Percentiles rank a stretch among this genome's conserved stretches.
These are phyloP conservation scores for Rubia yunnanensis DNA, from an alignment of 257 asterid genomes.

Conservation along the genomic window DNA sequence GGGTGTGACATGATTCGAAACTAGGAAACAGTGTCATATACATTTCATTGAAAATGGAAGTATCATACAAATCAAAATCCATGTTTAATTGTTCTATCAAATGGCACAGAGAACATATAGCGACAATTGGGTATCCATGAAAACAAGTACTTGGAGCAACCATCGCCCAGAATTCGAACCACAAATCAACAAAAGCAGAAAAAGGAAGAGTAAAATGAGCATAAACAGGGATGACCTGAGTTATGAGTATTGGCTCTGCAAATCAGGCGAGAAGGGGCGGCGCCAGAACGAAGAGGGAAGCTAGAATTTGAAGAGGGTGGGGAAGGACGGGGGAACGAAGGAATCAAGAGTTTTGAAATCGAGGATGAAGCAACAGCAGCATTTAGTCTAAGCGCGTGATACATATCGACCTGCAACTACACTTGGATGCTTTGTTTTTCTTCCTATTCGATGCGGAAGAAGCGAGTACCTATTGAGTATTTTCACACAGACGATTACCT, in stretches of 20 bases:
- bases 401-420: too few species aligned
- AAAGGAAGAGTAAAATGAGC: neutral
- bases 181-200: constrained; percentile 6
- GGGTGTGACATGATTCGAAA: neutral
- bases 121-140: neutral
- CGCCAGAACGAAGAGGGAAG: constrained; percentile 4
- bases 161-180: too few species aligned
- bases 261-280: constrained; percentile 12
- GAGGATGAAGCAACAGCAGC: neutral
- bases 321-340: constrained; percentile 6
- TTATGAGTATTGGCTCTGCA: constrained; percentile 10
- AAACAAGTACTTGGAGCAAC: neutral
- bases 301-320: constrained; percentile 8
- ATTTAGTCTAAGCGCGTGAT: neutral
- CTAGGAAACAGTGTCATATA: neutral
- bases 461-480: too few species aligned
- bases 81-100: neutral
- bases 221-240: constrained; percentile 18
- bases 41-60: neutral
- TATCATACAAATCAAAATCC: neutral
- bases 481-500: too few species aligned
- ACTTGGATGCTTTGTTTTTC: too few species aligned
- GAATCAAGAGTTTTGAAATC: constrained; percentile 3
- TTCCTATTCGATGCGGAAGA: too few species aligned
- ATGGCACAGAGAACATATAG: neutral